phyloP scores from a whole-genome alignment of 2,329 filamentous ascomycete species.

The Alternaria sp. region DNA sequence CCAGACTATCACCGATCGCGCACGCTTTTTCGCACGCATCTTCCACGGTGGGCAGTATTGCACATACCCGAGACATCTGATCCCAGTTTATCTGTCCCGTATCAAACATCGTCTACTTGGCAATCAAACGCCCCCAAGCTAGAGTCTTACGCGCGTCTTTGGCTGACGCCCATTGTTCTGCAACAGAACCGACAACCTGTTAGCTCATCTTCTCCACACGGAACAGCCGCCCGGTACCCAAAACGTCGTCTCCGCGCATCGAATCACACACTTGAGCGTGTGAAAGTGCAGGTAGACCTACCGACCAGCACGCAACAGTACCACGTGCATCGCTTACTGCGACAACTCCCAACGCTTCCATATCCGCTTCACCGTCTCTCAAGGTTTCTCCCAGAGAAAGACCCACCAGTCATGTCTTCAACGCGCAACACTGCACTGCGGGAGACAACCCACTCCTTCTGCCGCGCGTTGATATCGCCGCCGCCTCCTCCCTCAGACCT shows the following conservation, averaged over 20 bases:
- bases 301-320: background rate
- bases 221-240: constrained; percentile 11
- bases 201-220: constrained; percentile 12
- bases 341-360: constrained; percentile 1
- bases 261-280: constrained; percentile 5
- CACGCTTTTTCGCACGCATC: background rate
- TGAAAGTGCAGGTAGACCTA: background rate
- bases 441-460: constrained; percentile 37
- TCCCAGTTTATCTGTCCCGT: constrained; percentile 3
- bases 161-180: constrained; percentile 21
- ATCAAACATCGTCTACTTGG: constrained; percentile 7
- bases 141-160: constrained; percentile 18
- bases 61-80: background rate
- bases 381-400: background rate
- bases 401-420: constrained; percentile 20
- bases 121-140: constrained; percentile 1
- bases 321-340: constrained; percentile 10
- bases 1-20: background rate
- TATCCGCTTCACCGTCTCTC: constrained; percentile 4
- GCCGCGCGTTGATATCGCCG: constrained; percentile 37
- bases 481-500: constrained; percentile 36
- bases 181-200: constrained; percentile 15
- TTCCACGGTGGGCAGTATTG: background rate
- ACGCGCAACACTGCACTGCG: constrained; percentile 31
- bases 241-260: constrained; percentile 7